These are phyloP conservation scores for Globisporangium ultimum DNA, from an alignment of 352 stramenopile species.

Conservation along the genomic window DNA sequence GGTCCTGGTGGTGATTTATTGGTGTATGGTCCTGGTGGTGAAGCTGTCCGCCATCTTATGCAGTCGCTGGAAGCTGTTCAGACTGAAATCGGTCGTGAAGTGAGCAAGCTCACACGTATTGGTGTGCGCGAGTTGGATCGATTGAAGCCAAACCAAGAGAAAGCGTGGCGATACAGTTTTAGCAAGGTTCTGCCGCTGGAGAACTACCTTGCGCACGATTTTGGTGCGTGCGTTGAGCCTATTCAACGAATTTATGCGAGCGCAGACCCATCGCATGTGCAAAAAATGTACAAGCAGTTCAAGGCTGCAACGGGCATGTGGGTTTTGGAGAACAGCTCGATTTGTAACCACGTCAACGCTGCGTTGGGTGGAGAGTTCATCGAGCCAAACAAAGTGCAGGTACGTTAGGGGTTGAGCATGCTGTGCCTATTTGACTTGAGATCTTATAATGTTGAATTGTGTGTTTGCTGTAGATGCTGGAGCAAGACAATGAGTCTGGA, in stretches of 20 bases:
- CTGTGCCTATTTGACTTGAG: background rate
- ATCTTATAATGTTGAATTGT: constrained; percentile 2
- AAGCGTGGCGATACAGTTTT: constrained; percentile 82
- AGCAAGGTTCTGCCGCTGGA: constrained; percentile 81
- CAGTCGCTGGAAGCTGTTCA: constrained; percentile 79
- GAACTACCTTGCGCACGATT: constrained; percentile 82
- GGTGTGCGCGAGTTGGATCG: constrained; percentile 79
- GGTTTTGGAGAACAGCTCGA: constrained; percentile 83
- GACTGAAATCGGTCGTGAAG: constrained; percentile 66
- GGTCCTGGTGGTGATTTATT: constrained; percentile 78
- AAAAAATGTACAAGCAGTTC: constrained; percentile 88
- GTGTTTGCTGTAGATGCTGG: constrained; percentile 19
- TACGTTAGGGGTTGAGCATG: background rate
- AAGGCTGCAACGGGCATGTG: constrained; percentile 78
- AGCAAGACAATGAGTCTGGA: constrained; percentile 23
- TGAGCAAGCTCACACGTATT: constrained; percentile 77
- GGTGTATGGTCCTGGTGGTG: constrained; percentile 78
- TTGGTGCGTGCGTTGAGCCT: constrained; percentile 76
- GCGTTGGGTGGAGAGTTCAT: constrained; percentile 66
- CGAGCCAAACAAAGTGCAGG: constrained; percentile 36
- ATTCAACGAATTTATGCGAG: constrained; percentile 88
- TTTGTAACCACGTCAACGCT: constrained; percentile 73
- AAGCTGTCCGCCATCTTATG: constrained; percentile 81
- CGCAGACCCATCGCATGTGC: constrained; percentile 71
- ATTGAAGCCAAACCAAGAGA: constrained; percentile 85